Evolutionary conservation across 176 grass and related monocot genomes (phyloP).

Genomic region (Cymbopogon citratus): DNA sequence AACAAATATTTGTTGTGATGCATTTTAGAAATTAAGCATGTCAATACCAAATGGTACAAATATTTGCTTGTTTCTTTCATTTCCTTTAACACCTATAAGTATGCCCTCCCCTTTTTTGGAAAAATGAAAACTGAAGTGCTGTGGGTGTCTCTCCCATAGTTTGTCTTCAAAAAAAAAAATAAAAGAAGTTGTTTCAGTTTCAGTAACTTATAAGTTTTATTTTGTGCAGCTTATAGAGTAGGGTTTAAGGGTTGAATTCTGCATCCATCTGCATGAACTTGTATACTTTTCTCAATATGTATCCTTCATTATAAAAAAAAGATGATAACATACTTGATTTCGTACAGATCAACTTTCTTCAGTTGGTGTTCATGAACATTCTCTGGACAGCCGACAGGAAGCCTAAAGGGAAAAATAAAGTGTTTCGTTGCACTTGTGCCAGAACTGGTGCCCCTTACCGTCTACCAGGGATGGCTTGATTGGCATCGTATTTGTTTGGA

Average conservation of each 20-base stretch:
- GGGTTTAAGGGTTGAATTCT: background rate
- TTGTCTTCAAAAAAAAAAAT: too few species aligned
- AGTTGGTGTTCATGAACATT: constrained; percentile 9
- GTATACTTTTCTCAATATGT: constrained; percentile 15
- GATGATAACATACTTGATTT: background rate
- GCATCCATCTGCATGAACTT: background rate
- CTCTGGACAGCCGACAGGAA: constrained; percentile 12
- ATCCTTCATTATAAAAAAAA: constrained; percentile 14
- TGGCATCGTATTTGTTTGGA: constrained; percentile 13
- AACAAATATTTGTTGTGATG: background rate
- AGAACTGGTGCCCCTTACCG: background rate
- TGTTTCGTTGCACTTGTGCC: background rate
- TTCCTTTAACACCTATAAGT: too few species aligned
- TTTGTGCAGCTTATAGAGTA: background rate
- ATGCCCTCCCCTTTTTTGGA: too few species aligned
- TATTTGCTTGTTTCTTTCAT: too few species aligned
- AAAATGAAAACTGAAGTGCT: too few species aligned
- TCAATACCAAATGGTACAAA: background rate
- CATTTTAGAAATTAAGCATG: background rate
- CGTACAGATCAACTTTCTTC: constrained; percentile 33
- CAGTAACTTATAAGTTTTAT: too few species aligned
- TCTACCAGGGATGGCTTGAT: constrained; percentile 5
- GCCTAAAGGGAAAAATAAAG: constrained; percentile 14
- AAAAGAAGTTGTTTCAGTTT: background rate
- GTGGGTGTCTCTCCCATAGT: too few species aligned